These are phyloP conservation scores for Rosa rugosa DNA, from an alignment of 306 rosid species.

Conservation along the genomic window DNA sequence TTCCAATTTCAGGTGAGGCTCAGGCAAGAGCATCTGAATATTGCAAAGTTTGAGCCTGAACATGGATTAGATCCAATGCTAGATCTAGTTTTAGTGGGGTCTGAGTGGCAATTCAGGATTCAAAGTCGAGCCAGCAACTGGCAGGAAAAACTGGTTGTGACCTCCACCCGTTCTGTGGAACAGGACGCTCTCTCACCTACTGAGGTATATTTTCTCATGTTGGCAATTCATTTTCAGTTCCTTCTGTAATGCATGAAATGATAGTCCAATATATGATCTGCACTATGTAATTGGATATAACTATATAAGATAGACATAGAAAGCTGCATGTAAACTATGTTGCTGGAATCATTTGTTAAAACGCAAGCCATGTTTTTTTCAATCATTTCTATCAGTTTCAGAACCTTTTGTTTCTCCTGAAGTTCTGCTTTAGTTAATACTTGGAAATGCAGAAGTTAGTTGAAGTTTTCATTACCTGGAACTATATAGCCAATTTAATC, in stretches of 20 bases:
- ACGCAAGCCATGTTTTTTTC: not conserved
- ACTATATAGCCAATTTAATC: not conserved
- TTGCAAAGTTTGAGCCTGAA: conserved; percentile 92
- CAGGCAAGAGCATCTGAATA: conserved; percentile 76
- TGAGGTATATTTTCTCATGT: conserved; percentile 55
- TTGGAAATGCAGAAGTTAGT: not conserved
- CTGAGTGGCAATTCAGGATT: conserved; percentile 80
- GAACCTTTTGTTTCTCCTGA: not conserved
- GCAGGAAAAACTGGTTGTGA: conserved; percentile 89
- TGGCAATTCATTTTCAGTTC: conserved; percentile 3
- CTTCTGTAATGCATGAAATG: conserved; percentile 10
- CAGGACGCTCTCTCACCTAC: conserved; percentile 71
- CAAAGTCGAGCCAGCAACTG: conserved; percentile 90
- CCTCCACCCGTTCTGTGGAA: conserved; percentile 85
- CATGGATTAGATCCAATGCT: conserved; percentile 89
- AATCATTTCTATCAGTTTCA: not conserved
- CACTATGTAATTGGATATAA: not conserved
- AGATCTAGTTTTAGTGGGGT: conserved; percentile 86
- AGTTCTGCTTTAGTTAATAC: not conserved
- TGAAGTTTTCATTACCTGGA: not conserved
- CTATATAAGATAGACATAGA: not conserved
- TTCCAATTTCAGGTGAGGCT: conserved; percentile 72
- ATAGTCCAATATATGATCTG: conserved; percentile 8
- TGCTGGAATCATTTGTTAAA: not conserved
- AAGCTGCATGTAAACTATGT: not conserved